Percentiles rank a stretch among this genome's conserved stretches.
Evolutionary conservation across 495 filamentous ascomycete species (phyloP).

Genomic region (Hypoxylon perforatum): DNA sequence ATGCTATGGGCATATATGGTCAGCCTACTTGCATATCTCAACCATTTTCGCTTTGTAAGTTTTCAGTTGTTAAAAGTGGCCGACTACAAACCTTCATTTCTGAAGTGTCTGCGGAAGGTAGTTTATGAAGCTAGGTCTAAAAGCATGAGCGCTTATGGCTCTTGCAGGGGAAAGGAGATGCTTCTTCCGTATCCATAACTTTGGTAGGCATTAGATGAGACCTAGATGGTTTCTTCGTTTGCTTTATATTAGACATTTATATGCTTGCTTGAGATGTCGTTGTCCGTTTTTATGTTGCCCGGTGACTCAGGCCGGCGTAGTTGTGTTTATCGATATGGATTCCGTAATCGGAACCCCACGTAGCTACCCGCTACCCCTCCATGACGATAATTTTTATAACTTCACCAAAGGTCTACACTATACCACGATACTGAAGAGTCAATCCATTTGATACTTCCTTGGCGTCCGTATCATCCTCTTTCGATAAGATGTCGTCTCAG

Average conservation of each 20-base stretch:
- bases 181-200: too few relatives aligned
- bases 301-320: slow-evolving; percentile 25
- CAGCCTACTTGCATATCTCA: too few relatives aligned
- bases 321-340: slow-evolving; percentile 28
- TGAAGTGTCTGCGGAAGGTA: too few relatives aligned
- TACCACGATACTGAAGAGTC: not conserved
- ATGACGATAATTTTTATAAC: slow-evolving; percentile 12
- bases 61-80: too few relatives aligned
- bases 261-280: too few relatives aligned
- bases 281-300: not conserved
- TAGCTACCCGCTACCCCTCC: slow-evolving; percentile 23
- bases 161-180: too few relatives aligned
- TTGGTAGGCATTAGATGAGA: too few relatives aligned
- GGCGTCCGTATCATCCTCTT: not conserved
- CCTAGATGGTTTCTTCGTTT: not conserved
- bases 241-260: not conserved
- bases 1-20: too few relatives aligned
- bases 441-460: not conserved
- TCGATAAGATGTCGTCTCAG: slow-evolving; percentile 14
- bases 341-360: slow-evolving; percentile 36
- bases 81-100: too few relatives aligned
- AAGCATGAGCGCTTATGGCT: too few relatives aligned
- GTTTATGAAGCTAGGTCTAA: too few relatives aligned
- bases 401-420: not conserved
- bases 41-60: too few relatives aligned